Percentiles rank a stretch among this genome's conserved stretches.
Conservation (phyloP, 1,139 yeast genomes). For the Pichia sp. region DNA sequence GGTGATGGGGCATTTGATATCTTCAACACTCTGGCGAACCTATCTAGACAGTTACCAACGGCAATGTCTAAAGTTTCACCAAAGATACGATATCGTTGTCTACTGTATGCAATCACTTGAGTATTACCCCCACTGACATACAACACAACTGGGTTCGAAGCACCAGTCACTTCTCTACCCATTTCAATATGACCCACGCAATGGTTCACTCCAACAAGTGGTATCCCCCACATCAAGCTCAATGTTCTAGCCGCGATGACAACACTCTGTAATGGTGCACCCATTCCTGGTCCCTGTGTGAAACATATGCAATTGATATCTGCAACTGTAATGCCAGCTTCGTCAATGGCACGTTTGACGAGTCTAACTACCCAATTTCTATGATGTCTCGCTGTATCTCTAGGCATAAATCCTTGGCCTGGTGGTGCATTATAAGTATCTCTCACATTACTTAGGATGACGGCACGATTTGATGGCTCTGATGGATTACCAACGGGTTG, state of each 20-base stretch:
- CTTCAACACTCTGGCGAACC: slow-evolving; percentile 86
- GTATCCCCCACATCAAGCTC: slow-evolving; percentile 72
- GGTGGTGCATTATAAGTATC: slow-evolving; percentile 96
- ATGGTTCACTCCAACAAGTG: slow-evolving; percentile 91
- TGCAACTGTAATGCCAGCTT: slow-evolving; percentile 45
- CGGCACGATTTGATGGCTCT: slow-evolving; percentile 48
- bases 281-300: slow-evolving; percentile 99
- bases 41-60: slow-evolving; percentile 90
- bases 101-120: slow-evolving; percentile 94
- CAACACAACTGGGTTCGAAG: slow-evolving; percentile 87
- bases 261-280: slow-evolving; percentile 93
- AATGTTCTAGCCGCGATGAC: slow-evolving; percentile 89
- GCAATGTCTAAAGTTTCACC: slow-evolving; percentile 98
- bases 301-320: slow-evolving; percentile 90
- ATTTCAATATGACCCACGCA: slow-evolving; percentile 98
- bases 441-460: slow-evolving; percentile 77
- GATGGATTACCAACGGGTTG: slow-evolving; percentile 54
- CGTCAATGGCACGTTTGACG: slow-evolving; percentile 57
- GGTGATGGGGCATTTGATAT: slow-evolving; percentile 95
- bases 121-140: slow-evolving; percentile 99
- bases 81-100: slow-evolving; percentile 85
- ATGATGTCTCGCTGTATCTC: slow-evolving; percentile 96
- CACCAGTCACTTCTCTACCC: slow-evolving; percentile 98
- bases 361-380: slow-evolving; percentile 90
- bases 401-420: slow-evolving; percentile 93